Evolutionary conservation across 1,284 basidiomycete species (phyloP).

Genomic region (Sutorius eximius): DNA sequence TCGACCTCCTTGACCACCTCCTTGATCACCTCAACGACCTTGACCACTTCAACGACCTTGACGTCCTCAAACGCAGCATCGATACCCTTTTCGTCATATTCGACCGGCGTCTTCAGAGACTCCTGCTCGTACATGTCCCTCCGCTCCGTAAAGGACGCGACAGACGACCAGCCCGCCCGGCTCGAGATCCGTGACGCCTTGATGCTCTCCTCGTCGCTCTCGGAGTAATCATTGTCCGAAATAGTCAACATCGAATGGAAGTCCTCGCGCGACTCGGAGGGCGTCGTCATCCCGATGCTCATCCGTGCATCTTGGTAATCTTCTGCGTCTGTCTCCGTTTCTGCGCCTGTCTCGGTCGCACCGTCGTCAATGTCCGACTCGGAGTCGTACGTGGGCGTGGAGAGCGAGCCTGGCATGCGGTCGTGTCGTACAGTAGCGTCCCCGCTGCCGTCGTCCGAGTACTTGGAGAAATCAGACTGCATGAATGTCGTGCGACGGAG

Average conservation of each 20-base stretch:
- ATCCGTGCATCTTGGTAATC: constrained; percentile 84
- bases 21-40: constrained; percentile 31
- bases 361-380: constrained; percentile 49
- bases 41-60: constrained; percentile 32
- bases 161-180: constrained; percentile 36
- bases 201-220: constrained; percentile 64
- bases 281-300: constrained; percentile 66
- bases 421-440: constrained; percentile 41
- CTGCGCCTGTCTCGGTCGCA: constrained; percentile 61
- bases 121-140: constrained; percentile 8
- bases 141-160: constrained; percentile 19
- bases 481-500: constrained; percentile 48
- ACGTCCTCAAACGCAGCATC: constrained; percentile 34
- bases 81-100: constrained; percentile 45
- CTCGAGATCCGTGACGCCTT: constrained; percentile 54
- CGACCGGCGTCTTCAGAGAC: constrained; percentile 14
- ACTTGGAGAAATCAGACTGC: constrained; percentile 39
- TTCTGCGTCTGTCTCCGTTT: constrained; percentile 70
- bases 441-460: constrained; percentile 44
- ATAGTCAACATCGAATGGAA: constrained; percentile 76
- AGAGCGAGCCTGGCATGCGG: constrained; percentile 36
- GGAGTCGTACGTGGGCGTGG: constrained; percentile 27
- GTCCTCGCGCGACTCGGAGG: constrained; percentile 60
- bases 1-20: constrained; percentile 28
- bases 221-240: constrained; percentile 64